Conservation (phyloP, 345 rosid species). For the Combretum micranthum region DNA sequence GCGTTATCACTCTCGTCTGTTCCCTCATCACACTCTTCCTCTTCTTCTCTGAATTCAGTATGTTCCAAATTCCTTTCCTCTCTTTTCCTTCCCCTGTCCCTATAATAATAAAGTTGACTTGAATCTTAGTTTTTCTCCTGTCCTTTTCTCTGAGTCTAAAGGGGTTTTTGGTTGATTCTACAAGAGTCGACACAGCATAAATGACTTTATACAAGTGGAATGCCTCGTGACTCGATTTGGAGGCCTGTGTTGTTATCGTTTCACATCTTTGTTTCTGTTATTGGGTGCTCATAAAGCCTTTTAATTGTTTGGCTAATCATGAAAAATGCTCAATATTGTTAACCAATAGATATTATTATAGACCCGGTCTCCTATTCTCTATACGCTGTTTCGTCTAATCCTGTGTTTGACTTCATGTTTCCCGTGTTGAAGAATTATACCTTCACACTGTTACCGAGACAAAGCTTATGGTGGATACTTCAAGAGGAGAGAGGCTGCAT, state of each 20-base stretch:
- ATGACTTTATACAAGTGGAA: too few species aligned
- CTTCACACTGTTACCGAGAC: slow-evolving; percentile 50
- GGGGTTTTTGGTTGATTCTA: too few species aligned
- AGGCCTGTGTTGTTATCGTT: too few species aligned
- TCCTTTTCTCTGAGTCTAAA: too few species aligned
- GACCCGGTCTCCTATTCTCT: not conserved
- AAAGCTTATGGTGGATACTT: slow-evolving; percentile 59
- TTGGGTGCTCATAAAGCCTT: too few species aligned
- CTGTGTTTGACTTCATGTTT: not conserved
- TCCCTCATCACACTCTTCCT: slow-evolving; percentile 52
- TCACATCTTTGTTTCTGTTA: too few species aligned
- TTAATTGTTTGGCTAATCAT: too few species aligned
- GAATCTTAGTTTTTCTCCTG: not conserved
- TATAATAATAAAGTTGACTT: not conserved
- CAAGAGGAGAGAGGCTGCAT: slow-evolving; percentile 55
- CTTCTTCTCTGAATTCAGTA: slow-evolving; percentile 76
- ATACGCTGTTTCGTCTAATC: too few species aligned
- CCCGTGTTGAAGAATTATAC: slow-evolving; percentile 34
- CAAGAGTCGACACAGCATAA: too few species aligned
- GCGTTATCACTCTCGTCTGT: slow-evolving; percentile 70
- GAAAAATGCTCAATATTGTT: too few species aligned
- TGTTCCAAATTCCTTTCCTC: slow-evolving; percentile 4
- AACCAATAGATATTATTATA: not conserved
- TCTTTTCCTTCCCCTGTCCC: not conserved
- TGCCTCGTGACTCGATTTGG: too few species aligned